Percentiles rank a stretch among this genome's conserved stretches.
These are phyloP conservation scores for Dryas drummondii DNA, from an alignment of 306 rosid genomes.

Conservation along the genomic window DNA sequence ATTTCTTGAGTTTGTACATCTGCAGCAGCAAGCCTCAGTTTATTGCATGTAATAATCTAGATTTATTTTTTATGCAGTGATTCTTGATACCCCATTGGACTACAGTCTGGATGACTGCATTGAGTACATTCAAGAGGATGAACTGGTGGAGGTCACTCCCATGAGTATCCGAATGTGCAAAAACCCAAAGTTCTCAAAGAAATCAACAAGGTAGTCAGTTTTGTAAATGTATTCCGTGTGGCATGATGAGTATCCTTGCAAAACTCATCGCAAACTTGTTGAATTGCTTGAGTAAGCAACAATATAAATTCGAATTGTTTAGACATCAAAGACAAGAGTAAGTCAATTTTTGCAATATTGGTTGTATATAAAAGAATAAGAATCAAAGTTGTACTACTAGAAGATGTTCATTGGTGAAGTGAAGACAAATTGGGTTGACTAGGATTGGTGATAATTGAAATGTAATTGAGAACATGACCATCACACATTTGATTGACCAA, in stretches of 20 bases:
- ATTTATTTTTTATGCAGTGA: slow-evolving; percentile 47
- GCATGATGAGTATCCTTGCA: background rate
- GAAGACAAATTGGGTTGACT: slow-evolving; percentile 3
- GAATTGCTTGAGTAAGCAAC: slow-evolving; percentile 6
- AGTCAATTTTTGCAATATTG: slow-evolving; percentile 39
- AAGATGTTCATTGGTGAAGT: slow-evolving; percentile 19
- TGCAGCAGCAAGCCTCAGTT: slow-evolving; percentile 13
- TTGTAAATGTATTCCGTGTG: slow-evolving; percentile 32
- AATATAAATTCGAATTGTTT: slow-evolving; percentile 20
- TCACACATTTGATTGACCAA: slow-evolving; percentile 1
- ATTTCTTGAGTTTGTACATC: background rate
- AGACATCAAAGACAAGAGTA: slow-evolving; percentile 25
- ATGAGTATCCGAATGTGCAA: slow-evolving; percentile 80
- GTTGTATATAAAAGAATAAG: slow-evolving; percentile 27
- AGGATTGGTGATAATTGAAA: slow-evolving; percentile 12
- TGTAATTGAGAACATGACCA: background rate
- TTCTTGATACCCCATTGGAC: slow-evolving; percentile 91
- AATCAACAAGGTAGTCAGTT: slow-evolving; percentile 51
- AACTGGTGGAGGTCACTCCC: slow-evolving; percentile 88
- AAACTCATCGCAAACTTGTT: slow-evolving; percentile 8
- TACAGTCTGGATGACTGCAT: slow-evolving; percentile 96
- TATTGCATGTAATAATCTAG: background rate
- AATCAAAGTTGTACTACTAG: slow-evolving; percentile 23
- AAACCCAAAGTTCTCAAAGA: slow-evolving; percentile 77
- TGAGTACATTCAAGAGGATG: slow-evolving; percentile 98